phyloP scores from a whole-genome alignment of 768 basidiomycete species.

The Collybia sordida region DNA sequence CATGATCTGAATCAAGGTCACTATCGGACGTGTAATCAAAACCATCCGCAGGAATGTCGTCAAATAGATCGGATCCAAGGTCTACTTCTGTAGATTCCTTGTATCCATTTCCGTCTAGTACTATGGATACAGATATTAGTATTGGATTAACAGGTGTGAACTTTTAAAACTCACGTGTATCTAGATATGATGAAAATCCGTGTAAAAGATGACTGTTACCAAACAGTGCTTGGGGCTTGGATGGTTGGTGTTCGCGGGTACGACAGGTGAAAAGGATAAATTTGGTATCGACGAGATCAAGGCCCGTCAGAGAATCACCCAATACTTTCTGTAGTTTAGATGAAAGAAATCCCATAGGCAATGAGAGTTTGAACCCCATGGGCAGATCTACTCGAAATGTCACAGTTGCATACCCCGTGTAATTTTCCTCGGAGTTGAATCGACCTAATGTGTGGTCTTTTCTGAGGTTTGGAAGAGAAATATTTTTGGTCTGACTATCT shows the following conservation, averaged over 20 bases:
- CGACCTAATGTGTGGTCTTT: background rate
- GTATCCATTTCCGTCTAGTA: conserved; percentile 5
- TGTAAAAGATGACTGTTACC: conserved; percentile 13
- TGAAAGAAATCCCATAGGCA: background rate
- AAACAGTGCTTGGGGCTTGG: conserved; percentile 14
- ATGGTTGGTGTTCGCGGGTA: background rate
- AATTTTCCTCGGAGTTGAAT: background rate
- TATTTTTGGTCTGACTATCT: background rate
- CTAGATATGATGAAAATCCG: conserved; percentile 15
- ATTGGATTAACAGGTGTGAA: background rate
- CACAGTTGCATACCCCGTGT: conserved; percentile 3
- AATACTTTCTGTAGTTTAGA: conserved; percentile 10
- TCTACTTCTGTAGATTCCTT: conserved; percentile 6
- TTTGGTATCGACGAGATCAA: conserved; percentile 16
- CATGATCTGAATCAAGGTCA: conserved; percentile 12
- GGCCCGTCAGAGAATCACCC: conserved; percentile 10
- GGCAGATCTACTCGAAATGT: conserved; percentile 5
- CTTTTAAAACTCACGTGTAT: conserved; percentile 8
- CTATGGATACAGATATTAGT: conserved; percentile 1
- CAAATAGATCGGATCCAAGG: conserved; percentile 2
- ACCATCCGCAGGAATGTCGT: background rate
- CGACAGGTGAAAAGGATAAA: conserved; percentile 21
- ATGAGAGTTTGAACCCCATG: background rate
- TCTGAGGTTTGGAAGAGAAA: conserved; percentile 1
- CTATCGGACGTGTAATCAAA: conserved; percentile 21